These are phyloP conservation scores for Sindora glabra DNA, from an alignment of 306 rosid species.

Conservation along the genomic window DNA sequence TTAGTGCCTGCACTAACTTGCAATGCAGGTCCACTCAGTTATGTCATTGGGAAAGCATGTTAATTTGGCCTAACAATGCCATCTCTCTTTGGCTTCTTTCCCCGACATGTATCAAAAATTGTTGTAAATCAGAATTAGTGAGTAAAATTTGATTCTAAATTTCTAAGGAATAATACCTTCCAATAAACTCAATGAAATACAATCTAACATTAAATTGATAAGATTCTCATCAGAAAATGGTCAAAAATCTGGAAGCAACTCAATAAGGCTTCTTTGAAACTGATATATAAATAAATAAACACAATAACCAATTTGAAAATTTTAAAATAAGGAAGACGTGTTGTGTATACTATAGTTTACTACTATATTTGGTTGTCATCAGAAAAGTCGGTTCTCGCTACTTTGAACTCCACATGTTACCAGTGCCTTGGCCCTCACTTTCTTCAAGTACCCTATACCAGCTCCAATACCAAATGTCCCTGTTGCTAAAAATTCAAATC, in stretches of 20 bases:
- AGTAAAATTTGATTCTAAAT: too few relatives aligned
- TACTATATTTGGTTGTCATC: conserved; percentile 13
- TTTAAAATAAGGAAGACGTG: conserved; percentile 13
- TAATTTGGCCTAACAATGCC: too few relatives aligned
- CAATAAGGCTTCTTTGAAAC: conserved; percentile 2
- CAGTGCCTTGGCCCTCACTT: conserved; percentile 72
- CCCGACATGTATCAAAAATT: too few relatives aligned
- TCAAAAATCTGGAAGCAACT: conserved; percentile 10
- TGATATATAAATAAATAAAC: conserved; percentile 13
- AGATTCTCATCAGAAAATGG: background rate
- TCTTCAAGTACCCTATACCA: conserved; percentile 66
- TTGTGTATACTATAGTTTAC: conserved; percentile 8
- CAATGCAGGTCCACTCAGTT: too few relatives aligned
- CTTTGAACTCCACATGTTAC: conserved; percentile 86
- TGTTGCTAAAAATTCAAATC: conserved; percentile 69
- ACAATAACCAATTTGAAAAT: background rate
- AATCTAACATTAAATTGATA: background rate
- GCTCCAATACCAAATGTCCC: conserved; percentile 83
- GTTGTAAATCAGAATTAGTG: too few relatives aligned
- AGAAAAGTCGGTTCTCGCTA: conserved; percentile 85
- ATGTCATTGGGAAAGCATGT: too few relatives aligned
- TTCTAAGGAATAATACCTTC: too few relatives aligned
- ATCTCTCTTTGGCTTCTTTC: too few relatives aligned
- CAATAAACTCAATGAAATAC: background rate
- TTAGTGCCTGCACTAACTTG: too few relatives aligned